These are phyloP conservation scores for Penicillium manginii DNA, from an alignment of 495 filamentous ascomycete species.

Conservation along the genomic window DNA sequence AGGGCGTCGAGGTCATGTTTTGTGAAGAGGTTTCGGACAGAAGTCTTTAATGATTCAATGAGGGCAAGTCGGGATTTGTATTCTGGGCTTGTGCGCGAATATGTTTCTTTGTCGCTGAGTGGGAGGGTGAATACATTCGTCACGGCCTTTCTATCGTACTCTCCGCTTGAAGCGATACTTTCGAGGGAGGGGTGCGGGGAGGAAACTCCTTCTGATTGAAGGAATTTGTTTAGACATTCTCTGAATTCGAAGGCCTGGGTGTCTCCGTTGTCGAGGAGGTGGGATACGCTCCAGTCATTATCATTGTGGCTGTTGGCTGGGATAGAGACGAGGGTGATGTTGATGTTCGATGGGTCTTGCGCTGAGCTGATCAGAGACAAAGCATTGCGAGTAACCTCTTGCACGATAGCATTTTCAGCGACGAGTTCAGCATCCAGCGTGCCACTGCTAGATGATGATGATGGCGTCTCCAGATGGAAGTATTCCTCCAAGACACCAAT, in stretches of 20 bases:
- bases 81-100: conserved; percentile 45
- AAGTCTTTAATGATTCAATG: conserved; percentile 51
- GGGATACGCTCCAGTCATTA: conserved; percentile 50
- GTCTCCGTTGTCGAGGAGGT: conserved; percentile 50
- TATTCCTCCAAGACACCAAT: conserved; percentile 48
- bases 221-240: conserved; percentile 52
- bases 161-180: conserved; percentile 59
- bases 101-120: conserved; percentile 24
- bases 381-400: conserved; percentile 47
- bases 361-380: conserved; percentile 18
- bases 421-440: conserved; percentile 41
- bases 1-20: conserved; percentile 56
- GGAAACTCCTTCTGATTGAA: conserved; percentile 27
- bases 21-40: conserved; percentile 52
- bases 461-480: conserved; percentile 42
- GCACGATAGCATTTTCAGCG: conserved; percentile 59
- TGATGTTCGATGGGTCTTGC: conserved; percentile 19
- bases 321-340: conserved; percentile 29
- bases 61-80: conserved; percentile 46
- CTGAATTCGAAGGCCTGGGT: conserved; percentile 63
- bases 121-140: conserved; percentile 43
- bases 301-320: conserved; percentile 40
- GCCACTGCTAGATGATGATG: conserved; percentile 34
- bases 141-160: conserved; percentile 52
- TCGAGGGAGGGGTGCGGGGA: conserved; percentile 43